phyloP scores from a whole-genome alignment of 305 asterid genomes.

The Ilex paraguariensis region DNA sequence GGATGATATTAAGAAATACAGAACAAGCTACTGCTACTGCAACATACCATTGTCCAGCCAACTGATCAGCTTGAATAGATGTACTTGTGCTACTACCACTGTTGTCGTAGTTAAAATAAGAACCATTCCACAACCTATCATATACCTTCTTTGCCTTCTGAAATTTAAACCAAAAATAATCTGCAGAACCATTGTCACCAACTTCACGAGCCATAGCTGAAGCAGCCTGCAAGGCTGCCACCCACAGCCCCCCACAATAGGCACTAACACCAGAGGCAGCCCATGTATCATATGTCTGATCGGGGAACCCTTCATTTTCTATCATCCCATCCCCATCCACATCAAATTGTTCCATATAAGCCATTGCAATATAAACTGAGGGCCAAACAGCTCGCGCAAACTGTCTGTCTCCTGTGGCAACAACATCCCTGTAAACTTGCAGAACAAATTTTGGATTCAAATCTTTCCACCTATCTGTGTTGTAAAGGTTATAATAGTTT shows the following conservation, averaged over 20 bases:
- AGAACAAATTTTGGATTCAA: slow-evolving; percentile 94
- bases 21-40: background rate
- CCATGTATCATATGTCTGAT: slow-evolving; percentile 97
- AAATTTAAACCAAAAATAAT: slow-evolving; percentile 74
- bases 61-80: slow-evolving; percentile 93
- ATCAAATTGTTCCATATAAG: slow-evolving; percentile 95
- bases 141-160: slow-evolving; percentile 79
- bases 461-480: slow-evolving; percentile 95
- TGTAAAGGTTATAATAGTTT: slow-evolving; percentile 65
- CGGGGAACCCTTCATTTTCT: slow-evolving; percentile 91
- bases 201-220: slow-evolving; percentile 80
- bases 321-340: slow-evolving; percentile 98
- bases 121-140: slow-evolving; percentile 81
- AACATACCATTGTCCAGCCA: slow-evolving; percentile 92
- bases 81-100: slow-evolving; percentile 64
- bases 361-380: slow-evolving; percentile 83
- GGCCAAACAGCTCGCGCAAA: slow-evolving; percentile 93
- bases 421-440: slow-evolving; percentile 86
- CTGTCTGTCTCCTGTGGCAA: slow-evolving; percentile 60
- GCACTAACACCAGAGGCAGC: slow-evolving; percentile 91
- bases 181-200: slow-evolving; percentile 78
- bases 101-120: slow-evolving; percentile 78
- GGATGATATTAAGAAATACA: background rate
- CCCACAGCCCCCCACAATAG: slow-evolving; percentile 97
- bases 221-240: slow-evolving; percentile 93